Conservation (phyloP, 169 alveolate species). For the Babesia microti region DNA sequence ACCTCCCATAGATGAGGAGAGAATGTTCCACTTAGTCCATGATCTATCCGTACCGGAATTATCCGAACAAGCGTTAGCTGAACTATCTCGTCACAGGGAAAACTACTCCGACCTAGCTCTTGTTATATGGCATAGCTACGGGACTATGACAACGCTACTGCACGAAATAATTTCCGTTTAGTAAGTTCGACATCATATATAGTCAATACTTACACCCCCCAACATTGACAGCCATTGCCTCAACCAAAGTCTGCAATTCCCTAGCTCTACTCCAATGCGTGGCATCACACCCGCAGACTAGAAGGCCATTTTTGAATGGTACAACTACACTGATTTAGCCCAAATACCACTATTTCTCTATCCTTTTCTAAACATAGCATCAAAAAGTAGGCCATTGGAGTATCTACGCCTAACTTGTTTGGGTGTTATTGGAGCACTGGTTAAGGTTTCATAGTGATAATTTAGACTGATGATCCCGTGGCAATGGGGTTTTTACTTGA, state of each 20-base stretch:
- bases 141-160: constrained; percentile 90
- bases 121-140: constrained; percentile 94
- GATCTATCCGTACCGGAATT: constrained; percentile 83
- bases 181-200: constrained; percentile 8
- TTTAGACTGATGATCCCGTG: constrained; percentile 84
- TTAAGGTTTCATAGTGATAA: constrained; percentile 65
- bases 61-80: constrained; percentile 92
- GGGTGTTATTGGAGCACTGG: constrained; percentile 99
- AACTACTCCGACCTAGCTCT: constrained; percentile 91
- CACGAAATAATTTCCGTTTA: constrained; percentile 81
- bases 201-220: constrained; percentile 83
- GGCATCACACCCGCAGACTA: constrained; percentile 95
- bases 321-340: constrained; percentile 55
- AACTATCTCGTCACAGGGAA: constrained; percentile 78
- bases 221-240: constrained; percentile 77
- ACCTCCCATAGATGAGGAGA: constrained; percentile 39
- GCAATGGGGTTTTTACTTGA: constrained; percentile 88
- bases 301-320: constrained; percentile 85
- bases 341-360: constrained; percentile 93
- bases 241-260: constrained; percentile 94
- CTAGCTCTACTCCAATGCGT: constrained; percentile 95
- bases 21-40: constrained; percentile 55
- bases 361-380: constrained; percentile 93
- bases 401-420: constrained; percentile 92
- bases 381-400: constrained; percentile 92